phyloP scores from a whole-genome alignment of 495 filamentous ascomycete genomes.

The Podospora didyma region DNA sequence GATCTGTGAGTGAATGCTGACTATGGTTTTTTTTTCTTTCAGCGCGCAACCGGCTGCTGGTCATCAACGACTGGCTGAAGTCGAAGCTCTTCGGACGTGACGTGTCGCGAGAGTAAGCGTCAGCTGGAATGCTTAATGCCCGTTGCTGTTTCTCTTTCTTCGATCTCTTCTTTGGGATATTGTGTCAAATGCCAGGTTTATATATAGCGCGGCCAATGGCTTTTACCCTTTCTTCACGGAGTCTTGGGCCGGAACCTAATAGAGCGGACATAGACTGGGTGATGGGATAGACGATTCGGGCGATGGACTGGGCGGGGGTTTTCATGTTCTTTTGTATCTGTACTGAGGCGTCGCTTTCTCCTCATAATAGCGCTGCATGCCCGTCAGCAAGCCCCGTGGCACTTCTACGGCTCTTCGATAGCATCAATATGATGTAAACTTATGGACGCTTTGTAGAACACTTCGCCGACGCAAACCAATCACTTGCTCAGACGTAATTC shows the following conservation, averaged over 20 bases:
- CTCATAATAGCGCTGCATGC: background rate
- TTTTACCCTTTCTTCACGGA: constrained; percentile 12
- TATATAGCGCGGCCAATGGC: background rate
- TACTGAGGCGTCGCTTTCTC: background rate
- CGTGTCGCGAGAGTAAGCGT: constrained; percentile 79
- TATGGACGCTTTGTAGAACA: no score
- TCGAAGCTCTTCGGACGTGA: constrained; percentile 93
- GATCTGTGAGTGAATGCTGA: no score
- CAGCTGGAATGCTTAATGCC: no score
- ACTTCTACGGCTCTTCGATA: no score
- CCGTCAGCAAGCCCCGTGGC: background rate
- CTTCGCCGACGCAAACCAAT: no score
- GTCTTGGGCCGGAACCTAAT: constrained; percentile 16
- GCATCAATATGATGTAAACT: no score
- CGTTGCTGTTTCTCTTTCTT: constrained; percentile 1
- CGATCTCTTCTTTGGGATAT: background rate
- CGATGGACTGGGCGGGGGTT: background rate
- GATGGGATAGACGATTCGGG: constrained; percentile 5
- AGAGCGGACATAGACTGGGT: constrained; percentile 13
- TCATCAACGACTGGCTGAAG: constrained; percentile 93
- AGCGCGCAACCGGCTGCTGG: constrained; percentile 89
- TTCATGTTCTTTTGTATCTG: background rate
- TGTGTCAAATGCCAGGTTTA: constrained; percentile 3
- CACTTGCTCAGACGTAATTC: no score
- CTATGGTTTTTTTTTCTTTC: background rate